Base-by-base conservation (phyloP, 2,329 filamentous ascomycete genomes). In the Exophiala sp. region DNA sequence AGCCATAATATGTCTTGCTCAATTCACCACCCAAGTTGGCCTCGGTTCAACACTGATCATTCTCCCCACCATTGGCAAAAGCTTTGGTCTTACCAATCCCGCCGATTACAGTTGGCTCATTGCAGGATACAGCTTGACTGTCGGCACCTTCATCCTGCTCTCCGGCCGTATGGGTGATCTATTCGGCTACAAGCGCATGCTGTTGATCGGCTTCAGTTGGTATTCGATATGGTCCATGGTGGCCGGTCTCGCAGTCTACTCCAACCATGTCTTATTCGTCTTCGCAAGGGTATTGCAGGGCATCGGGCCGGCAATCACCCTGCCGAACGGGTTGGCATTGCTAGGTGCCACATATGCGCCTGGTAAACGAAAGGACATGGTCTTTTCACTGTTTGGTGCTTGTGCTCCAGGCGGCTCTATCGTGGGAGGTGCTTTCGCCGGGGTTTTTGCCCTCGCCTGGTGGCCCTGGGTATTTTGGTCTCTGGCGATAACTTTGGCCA, bases 311-410 rank as follows among this genome's bases (percentile, higher is more conserved):
- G 83, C 84, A 0, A 72, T 88, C 33, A 70, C 78, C 9, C 71
- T 88, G 20, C 85, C 86, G 0, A 88, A 86, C 57, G 82, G 75
- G 0, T 68, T 88, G 18, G 84, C 83, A 2, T 73, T 89, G 10
- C 67, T 88, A 0, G 84, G 83, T 2, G 71, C 72, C 0, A 75
- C 78, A 0, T 87, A 85, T 59, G 69, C 73, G 0, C 79, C 79
- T 0, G 83, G 84, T 0, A 71, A 68, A 48, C 74, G 77, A 54
- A 86, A 86, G 66, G 76, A 81, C 44, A 79, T 86, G 69, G 75
- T 81, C 0, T 85, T 88, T 59, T 68, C 72, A 0, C 53, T 76
- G 8, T 81, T 79, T 54, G 78, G 75, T 4, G 76, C 75, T 1
- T 70, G 69, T 46, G 78, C 78, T 7, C 78, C 78, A 1, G 68